Evolutionary conservation across 1,139 yeast genomes (phyloP), one percentile per base, ranked within the genome.

Genomic region (Yamadazyma aaseri): DNA sequence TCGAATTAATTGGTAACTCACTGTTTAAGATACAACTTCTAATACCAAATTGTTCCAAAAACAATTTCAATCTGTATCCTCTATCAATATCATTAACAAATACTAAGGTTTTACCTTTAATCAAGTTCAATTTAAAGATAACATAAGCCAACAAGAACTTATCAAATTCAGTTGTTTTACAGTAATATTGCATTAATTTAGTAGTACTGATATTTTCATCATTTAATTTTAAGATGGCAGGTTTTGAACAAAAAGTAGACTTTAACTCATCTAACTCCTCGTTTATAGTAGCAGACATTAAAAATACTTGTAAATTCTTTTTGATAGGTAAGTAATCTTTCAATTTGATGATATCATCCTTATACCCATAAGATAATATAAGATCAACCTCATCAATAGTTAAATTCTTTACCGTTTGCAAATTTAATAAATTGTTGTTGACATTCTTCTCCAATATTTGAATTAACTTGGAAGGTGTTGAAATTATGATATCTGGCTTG

Each of bases 301-400:
- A 67, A 63, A 89, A 90, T 2, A 95, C 82, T 62, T 94, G 98
- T 47, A 87, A 66, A 36, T 81, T 80, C 49, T 82, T 82, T 55
- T 79, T 81, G 35, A 81, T 70, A 9, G 94, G 92, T 44, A 87
- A 63, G 43, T 65, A 74, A 16, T 71, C 69, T 11, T 83, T 74
- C 42, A 92, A 71, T 46, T 75, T 76, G 36, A 72, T 63, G 45
- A 94, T 69, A 60, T 94, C 98, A 6, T 87, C 96, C 47, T 80
- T 76, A 57, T 92, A 87, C 12, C 98, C 99, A 57, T 86, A 94
- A 2, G 95, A 83, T 37, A 87, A 65, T 29, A 94, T 79, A 50
- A 92, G 73, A 64, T 94, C 99, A 13, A 95, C 97, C 60, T 94
- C 99, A 65, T 94, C 99, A 45, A 94, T 85, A 24, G 89, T 95